A percentile compares a stretch with the other conserved stretches of the same genome.
These are phyloP conservation scores for Acanthamoeba lenticulata DNA, from an alignment of 208 protist genomes.

Conservation along the genomic window DNA sequence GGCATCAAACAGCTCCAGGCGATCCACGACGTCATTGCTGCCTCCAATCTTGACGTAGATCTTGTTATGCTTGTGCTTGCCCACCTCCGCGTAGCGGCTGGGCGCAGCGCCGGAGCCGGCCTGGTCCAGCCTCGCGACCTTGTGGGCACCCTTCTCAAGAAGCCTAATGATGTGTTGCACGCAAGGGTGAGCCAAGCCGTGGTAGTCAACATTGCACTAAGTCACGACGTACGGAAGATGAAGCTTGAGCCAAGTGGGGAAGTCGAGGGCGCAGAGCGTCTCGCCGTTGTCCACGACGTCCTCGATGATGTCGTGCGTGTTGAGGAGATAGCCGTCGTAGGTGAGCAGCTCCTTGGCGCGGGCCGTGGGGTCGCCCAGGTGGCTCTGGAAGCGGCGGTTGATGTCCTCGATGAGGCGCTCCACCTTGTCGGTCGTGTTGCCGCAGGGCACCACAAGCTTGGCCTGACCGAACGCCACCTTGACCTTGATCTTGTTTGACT, in stretches of 20 bases:
- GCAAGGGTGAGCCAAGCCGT: background rate
- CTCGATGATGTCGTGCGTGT: background rate
- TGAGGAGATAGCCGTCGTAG: background rate
- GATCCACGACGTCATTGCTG: background rate
- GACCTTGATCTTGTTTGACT: conserved; percentile 19
- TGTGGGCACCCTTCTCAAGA: background rate
- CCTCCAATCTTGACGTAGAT: conserved; percentile 5
- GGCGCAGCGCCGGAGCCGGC: background rate
- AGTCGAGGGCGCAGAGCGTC: background rate
- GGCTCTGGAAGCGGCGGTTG: background rate
- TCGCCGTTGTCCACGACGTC: background rate
- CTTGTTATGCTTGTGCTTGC: conserved; percentile 8
- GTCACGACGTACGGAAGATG: background rate
- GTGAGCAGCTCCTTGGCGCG: background rate
- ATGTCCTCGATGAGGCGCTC: background rate
- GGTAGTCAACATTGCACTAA: background rate
- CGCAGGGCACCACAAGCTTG: background rate
- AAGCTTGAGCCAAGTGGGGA: background rate
- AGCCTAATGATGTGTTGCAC: background rate
- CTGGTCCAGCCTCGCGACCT: background rate
- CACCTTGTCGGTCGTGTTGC: background rate
- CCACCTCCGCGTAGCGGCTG: conserved; percentile 1
- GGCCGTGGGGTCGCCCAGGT: conserved; percentile 1
- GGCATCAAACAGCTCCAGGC: background rate
- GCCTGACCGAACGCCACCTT: background rate